phyloP scores from a whole-genome alignment of 1,139 yeast genomes.

The Pichia sp. region DNA sequence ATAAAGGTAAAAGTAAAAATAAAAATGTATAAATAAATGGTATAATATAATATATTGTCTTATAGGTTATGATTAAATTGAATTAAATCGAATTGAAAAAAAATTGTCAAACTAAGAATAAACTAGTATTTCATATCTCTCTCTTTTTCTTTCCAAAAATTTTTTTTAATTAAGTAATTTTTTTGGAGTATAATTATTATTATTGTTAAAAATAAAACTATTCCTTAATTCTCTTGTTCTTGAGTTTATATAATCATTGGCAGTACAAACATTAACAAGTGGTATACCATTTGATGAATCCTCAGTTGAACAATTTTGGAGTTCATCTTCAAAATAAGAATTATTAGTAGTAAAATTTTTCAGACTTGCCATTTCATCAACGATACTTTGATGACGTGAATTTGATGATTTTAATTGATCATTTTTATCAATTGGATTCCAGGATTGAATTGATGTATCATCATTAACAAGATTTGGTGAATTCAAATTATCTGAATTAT shows the following conservation, averaged over 20 bases:
- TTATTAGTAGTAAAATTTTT: slow-evolving; percentile 16
- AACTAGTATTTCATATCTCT: too few relatives aligned
- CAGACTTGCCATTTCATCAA: slow-evolving; percentile 17
- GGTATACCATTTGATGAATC: not conserved
- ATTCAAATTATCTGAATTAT: too few relatives aligned
- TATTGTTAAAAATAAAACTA: slow-evolving; percentile 6
- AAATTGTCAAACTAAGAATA: too few relatives aligned
- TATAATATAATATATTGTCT: too few relatives aligned
- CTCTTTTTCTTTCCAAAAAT: not conserved
- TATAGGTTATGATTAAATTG: too few relatives aligned
- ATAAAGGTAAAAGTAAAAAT: too few relatives aligned
- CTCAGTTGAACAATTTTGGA: slow-evolving; percentile 9
- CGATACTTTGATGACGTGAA: slow-evolving; percentile 12
- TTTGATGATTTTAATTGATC: not conserved
- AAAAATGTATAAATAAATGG: too few relatives aligned
- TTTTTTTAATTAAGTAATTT: not conserved
- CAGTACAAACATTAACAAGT: slow-evolving; percentile 22
- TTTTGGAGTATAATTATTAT: not conserved
- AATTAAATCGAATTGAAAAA: too few relatives aligned
- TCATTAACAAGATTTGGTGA: not conserved
- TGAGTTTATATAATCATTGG: slow-evolving; percentile 20
- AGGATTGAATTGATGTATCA: slow-evolving; percentile 8
- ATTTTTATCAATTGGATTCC: slow-evolving; percentile 7
- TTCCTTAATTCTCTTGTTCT: slow-evolving; percentile 19
- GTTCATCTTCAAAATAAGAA: slow-evolving; percentile 22